Conservation (phyloP, 768 basidiomycete species). For the Leccinum sublutescens region DNA sequence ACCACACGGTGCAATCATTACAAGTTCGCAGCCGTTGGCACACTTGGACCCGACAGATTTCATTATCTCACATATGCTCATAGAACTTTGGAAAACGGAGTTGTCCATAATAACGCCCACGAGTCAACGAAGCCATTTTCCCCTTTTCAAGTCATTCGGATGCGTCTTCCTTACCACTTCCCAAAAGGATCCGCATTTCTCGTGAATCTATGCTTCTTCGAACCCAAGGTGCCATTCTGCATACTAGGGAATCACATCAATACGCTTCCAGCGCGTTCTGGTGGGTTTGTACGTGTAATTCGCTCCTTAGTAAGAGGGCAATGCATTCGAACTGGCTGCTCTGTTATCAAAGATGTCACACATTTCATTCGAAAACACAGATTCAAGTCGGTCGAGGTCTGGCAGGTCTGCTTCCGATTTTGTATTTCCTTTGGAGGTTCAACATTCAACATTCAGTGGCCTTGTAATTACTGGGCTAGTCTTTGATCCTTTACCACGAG, state of each 20-base stretch:
- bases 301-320: background rate
- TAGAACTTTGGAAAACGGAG: background rate
- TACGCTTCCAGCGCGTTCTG: slow-evolving; percentile 6
- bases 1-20: background rate
- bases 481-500: background rate
- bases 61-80: slow-evolving; percentile 11
- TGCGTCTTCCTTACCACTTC: slow-evolving; percentile 15
- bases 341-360: slow-evolving; percentile 18
- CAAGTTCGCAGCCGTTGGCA: slow-evolving; percentile 18
- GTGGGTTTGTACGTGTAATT: slow-evolving; percentile 8
- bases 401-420: background rate
- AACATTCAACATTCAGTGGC: background rate
- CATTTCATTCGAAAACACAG: slow-evolving; percentile 3
- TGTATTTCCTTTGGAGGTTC: background rate
- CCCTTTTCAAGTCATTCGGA: slow-evolving; percentile 2
- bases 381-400: background rate
- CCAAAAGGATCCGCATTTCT: slow-evolving; percentile 20
- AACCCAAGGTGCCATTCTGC: slow-evolving; percentile 5
- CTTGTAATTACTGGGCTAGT: background rate
- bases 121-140: slow-evolving; percentile 6
- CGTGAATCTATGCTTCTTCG: slow-evolving; percentile 5
- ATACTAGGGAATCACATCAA: slow-evolving; percentile 3
- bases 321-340: background rate
- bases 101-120: slow-evolving; percentile 5
- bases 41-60: slow-evolving; percentile 17